Percentiles rank a stretch among this genome's conserved stretches.
Conservation (phyloP, 2,329 filamentous ascomycete species). For the Fusarium newnesense region DNA sequence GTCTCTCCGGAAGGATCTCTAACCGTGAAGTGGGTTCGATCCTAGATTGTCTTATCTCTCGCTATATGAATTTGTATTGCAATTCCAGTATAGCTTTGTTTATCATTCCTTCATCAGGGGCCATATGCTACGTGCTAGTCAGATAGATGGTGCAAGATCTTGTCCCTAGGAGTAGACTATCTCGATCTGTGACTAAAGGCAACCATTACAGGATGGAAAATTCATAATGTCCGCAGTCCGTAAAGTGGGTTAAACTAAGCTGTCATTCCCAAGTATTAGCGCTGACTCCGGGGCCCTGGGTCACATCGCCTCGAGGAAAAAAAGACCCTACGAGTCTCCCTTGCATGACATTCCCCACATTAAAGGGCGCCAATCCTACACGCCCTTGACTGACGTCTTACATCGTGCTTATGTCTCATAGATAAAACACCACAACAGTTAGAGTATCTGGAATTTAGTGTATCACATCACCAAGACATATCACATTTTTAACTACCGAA, state of each 20-base stretch:
- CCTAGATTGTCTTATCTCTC: background rate
- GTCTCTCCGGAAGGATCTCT: background rate
- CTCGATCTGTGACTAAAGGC: background rate
- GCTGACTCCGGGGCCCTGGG: background rate
- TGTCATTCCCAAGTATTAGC: background rate
- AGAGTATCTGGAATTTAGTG: background rate
- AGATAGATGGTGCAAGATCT: background rate
- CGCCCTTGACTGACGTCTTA: background rate
- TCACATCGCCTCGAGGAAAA: background rate
- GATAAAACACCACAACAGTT: background rate
- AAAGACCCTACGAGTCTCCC: background rate
- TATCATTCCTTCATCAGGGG: background rate
- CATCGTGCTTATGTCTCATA: background rate
- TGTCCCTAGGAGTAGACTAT: background rate
- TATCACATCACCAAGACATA: background rate
- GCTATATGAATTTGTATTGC: background rate
- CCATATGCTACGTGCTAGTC: background rate
- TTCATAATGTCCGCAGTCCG: no score
- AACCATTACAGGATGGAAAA: background rate
- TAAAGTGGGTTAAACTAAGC: background rate
- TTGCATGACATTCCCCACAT: slow-evolving; percentile 10
- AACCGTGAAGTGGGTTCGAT: background rate
- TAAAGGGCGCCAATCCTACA: background rate
- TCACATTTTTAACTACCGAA: background rate
- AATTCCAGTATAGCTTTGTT: background rate